phyloP scores from a whole-genome alignment of 139 green algal species.

The Chlamydomonas schloesseri region DNA sequence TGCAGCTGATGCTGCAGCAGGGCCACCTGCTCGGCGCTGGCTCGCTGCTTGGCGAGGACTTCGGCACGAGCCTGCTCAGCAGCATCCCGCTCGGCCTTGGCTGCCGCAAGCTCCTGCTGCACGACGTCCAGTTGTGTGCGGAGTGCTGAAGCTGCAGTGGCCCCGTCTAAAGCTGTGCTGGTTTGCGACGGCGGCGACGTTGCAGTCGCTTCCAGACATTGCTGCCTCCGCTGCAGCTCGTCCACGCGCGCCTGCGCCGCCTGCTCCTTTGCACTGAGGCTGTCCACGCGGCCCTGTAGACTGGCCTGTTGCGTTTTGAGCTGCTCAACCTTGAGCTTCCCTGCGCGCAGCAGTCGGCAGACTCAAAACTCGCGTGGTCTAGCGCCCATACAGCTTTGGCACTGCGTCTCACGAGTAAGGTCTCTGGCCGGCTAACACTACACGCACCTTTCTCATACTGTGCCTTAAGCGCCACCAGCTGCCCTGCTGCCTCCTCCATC shows the following conservation, averaged over 20 bases:
- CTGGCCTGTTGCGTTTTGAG: conserved; percentile 26
- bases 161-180: too few species aligned
- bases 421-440: too few species aligned
- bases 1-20: not conserved
- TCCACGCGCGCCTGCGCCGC: not conserved
- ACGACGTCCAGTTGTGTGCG: not conserved
- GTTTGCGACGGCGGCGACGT: too few species aligned
- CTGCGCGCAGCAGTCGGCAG: not conserved
- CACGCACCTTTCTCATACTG: conserved; percentile 27
- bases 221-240: not conserved
- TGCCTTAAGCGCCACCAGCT: conserved; percentile 12
- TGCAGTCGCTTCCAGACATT: too few species aligned
- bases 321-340: conserved; percentile 21
- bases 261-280: not conserved
- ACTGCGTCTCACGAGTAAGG: too few species aligned
- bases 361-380: too few species aligned
- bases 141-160: too few species aligned
- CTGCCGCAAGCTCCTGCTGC: not conserved
- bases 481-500: conserved; percentile 23
- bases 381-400: too few species aligned
- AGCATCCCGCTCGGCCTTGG: not conserved
- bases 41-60: not conserved
- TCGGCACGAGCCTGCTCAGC: not conserved
- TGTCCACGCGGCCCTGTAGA: not conserved
- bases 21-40: not conserved